Base-by-base conservation (phyloP, 257 asterid genomes). In the Mitragyna speciosa region DNA sequence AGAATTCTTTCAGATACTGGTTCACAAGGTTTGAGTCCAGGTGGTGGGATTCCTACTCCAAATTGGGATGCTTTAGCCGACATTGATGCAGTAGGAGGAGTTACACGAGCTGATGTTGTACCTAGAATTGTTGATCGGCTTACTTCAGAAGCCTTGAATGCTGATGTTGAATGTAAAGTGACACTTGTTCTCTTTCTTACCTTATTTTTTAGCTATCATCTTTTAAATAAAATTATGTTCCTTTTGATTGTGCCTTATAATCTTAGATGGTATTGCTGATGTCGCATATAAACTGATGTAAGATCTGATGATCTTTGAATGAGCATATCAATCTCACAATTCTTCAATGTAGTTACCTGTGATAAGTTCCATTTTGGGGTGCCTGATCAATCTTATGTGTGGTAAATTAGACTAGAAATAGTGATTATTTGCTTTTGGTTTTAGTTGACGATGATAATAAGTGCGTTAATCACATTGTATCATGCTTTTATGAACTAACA, bases 51-150 rank as follows among this genome's bases (percentile, higher is more conserved):
- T 79, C 99, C 99, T 76, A 96, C 99, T 65, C 99, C 98, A 65
- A 96, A 96, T 85, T 96, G 99, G 99, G 99, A 96, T 90, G 99
- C 98, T 80, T 91, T 96, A 90, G 99, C 99, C 64, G 99, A 94
- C 82, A 92, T 96, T 74, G 99, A 94, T 84, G 96, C 97, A 51
- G 89, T 78, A 87, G 99, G 98, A 83, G 99, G 99, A 82, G 99
- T 94, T 86, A 96, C 99, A 81, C 90, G 99, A 89, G 99, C 99
- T 89, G 99, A 96, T 83, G 99, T 96, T 78, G 97, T 94, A 73
- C 99, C 99, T 72, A 87, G 90, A 87, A 93, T 94, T 80, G 93
- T 96, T 59, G 96, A 92, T 78, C 89, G 90, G 75, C 87, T 96
- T 80, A 89, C 93, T 72, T 82, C 97, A 41, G 99, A 96, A 90